Evolutionary conservation across 1,284 basidiomycete genomes (phyloP).

Genomic region (Trichosporon sp.): DNA sequence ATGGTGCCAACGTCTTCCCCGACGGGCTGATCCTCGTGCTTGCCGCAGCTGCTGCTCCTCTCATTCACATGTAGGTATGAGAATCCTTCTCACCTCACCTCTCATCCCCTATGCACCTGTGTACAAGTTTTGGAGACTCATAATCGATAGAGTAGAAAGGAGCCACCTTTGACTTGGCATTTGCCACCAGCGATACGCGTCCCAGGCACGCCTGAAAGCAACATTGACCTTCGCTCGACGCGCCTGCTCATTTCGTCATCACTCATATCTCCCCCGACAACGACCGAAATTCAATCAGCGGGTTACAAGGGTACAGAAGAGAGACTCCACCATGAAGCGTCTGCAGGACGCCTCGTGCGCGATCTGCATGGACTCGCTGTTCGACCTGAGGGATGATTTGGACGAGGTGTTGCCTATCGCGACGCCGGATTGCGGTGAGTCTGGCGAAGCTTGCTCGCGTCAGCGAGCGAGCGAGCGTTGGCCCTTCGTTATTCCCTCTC

Average conservation of each 20-base stretch:
- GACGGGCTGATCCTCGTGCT: too few relatives aligned
- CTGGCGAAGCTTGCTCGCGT: too few relatives aligned
- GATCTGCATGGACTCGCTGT: conserved; percentile 41
- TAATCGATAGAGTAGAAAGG: too few relatives aligned
- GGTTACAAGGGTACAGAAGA: too few relatives aligned
- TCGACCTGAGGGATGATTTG: conserved; percentile 33
- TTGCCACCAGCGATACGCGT: not conserved
- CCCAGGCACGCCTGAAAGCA: not conserved
- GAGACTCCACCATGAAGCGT: not conserved
- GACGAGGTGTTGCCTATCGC: conserved; percentile 33
- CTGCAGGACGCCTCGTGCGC: conserved; percentile 30
- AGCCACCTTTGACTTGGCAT: not conserved
- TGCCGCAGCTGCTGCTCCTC: too few relatives aligned
- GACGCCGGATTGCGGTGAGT: conserved; percentile 40
- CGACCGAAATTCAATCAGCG: too few relatives aligned
- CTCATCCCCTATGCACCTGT: too few relatives aligned
- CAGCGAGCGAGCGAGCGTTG: not conserved
- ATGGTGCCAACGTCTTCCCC: too few relatives aligned
- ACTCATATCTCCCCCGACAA: not conserved
- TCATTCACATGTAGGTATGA: too few relatives aligned
- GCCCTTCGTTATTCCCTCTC: not conserved
- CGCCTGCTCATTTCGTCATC: not conserved
- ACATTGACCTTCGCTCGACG: not conserved
- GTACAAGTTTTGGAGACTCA: too few relatives aligned
- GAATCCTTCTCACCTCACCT: too few relatives aligned